Evolutionary conservation across 495 filamentous ascomycete genomes (phyloP), one percentile per base, ranked within the genome.

Genomic region (Aspergillus bridgeri): DNA sequence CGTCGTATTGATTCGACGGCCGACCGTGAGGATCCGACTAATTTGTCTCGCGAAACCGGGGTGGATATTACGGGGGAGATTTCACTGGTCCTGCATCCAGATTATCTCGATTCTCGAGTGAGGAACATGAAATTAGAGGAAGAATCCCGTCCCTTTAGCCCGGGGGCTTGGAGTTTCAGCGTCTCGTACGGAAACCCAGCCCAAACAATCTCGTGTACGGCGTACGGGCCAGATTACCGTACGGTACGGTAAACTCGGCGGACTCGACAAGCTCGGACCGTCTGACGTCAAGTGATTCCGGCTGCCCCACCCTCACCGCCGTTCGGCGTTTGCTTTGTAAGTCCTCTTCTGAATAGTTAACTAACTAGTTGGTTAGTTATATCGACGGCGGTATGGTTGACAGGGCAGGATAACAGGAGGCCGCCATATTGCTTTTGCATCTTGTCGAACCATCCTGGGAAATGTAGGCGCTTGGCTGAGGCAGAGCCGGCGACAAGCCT

Each of bases 1-100:
- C 51, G 46, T 48, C 3, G 53, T 15, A 48, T 58, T 58, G 54
- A 64, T 55, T 57, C 58, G 60, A 50, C 45, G 21, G 47, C 22
- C 48, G 22, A 50, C 21, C 23, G n/a, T 45, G 33, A 38, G 17
- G 33, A 38, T 38, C 17, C 4, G 17, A 38, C 33, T 38, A 38
- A 38, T 38, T 38, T 38, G 33, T 38, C 13, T 38, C 33, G 17
- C 33, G 33, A 38, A 38, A 13, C 1, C 17, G 33, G n/a, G 25
- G 48, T 43, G 50, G 50, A 42, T 17, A 52, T 38, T 9, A 38
- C 17, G 33, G 33, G 33, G 17, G 17, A 38, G 13, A 38, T 13
- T n/a, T 38, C 33, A 38, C 33, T 38, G 33, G 33, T 38, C 33
- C 33, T 38, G 33, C 33, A 38, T n/a, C n/a, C n/a, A n/a, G n/a